Conservation (phyloP, 805 yeast species). For the Sporopachydermia quercuum region DNA sequence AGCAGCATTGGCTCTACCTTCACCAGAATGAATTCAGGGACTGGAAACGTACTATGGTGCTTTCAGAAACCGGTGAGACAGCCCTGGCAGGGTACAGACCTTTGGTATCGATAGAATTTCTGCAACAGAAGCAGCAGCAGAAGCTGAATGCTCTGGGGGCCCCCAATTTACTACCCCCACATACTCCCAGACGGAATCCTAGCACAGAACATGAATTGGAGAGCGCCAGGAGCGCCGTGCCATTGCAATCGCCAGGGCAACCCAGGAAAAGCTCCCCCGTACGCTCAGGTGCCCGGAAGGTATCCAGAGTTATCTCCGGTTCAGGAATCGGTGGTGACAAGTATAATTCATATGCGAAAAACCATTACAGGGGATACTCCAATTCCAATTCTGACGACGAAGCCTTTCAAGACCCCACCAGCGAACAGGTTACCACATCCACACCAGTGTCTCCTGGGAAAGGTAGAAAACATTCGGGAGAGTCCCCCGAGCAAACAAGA, state of each 20-base stretch:
- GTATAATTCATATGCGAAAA: conserved; percentile 10
- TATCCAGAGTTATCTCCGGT: conserved; percentile 17
- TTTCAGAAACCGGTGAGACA: conserved; percentile 47
- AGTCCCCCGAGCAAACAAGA: too few species aligned
- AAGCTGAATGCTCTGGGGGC: conserved; percentile 9
- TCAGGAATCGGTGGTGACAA: conserved; percentile 20
- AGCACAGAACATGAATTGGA: conserved; percentile 50
- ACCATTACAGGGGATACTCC: conserved; percentile 8
- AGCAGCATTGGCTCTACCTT: conserved; percentile 94
- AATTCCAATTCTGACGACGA: conserved; percentile 33
- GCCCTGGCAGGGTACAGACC: conserved; percentile 21
- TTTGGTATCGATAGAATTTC: conserved; percentile 14
- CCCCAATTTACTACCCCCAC: conserved; percentile 27
- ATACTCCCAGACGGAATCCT: conserved; percentile 67
- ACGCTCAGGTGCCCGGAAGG: conserved; percentile 22
- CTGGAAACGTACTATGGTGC: conserved; percentile 85
- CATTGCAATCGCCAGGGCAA: conserved; percentile 90
- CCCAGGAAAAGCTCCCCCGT: conserved; percentile 49
- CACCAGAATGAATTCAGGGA: conserved; percentile 94
- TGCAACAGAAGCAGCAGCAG: conserved; percentile 4
- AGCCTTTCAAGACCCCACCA: neutral
- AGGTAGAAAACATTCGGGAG: neutral
- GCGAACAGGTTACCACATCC: neutral
- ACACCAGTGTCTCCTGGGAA: neutral
- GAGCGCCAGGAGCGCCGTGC: conserved; percentile 65